Evolutionary conservation across 768 basidiomycete species (phyloP).

Genomic region (Xanthoconium purpureum): DNA sequence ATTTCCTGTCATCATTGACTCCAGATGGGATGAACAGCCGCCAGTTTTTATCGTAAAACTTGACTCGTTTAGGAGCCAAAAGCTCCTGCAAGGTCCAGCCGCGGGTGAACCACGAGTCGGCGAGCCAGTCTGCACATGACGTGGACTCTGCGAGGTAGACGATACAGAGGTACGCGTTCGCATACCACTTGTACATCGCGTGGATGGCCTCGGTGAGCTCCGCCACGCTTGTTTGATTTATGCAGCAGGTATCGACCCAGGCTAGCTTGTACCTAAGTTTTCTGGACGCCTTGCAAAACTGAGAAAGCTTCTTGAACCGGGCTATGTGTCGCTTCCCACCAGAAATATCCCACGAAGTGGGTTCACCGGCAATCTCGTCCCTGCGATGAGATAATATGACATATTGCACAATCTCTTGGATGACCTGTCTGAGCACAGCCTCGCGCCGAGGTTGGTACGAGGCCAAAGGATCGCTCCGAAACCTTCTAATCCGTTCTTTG

Average conservation of each 20-base stretch:
- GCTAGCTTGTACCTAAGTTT: constrained; percentile 2
- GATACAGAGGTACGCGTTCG: constrained; percentile 18
- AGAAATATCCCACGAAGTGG: constrained; percentile 6
- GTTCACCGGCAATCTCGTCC: constrained; percentile 5
- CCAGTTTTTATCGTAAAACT: constrained; percentile 20
- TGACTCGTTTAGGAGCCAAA: constrained; percentile 17
- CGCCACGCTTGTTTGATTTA: constrained; percentile 11
- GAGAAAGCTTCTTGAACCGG: not conserved
- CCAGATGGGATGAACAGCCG: too few relatives aligned
- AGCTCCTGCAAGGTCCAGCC: constrained; percentile 14
- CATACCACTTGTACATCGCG: constrained; percentile 26
- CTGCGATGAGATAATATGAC: constrained; percentile 16
- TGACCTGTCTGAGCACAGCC: constrained; percentile 5
- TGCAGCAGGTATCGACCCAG: constrained; percentile 22
- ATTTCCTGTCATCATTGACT: too few relatives aligned
- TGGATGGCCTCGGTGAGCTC: constrained; percentile 23
- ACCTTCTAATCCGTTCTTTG: not conserved
- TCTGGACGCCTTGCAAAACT: constrained; percentile 6
- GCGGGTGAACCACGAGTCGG: constrained; percentile 14
- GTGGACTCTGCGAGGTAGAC: constrained; percentile 11
- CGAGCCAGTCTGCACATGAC: not conserved
- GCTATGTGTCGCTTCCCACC: not conserved
- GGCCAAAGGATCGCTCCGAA: not conserved
- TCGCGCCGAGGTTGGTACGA: constrained; percentile 2
- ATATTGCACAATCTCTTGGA: constrained; percentile 11